A percentile compares a stretch with the other conserved stretches of the same genome.
Evolutionary conservation across 2,329 filamentous ascomycete species (phyloP).

Genomic region (Beauveria scarabaeidicola): DNA sequence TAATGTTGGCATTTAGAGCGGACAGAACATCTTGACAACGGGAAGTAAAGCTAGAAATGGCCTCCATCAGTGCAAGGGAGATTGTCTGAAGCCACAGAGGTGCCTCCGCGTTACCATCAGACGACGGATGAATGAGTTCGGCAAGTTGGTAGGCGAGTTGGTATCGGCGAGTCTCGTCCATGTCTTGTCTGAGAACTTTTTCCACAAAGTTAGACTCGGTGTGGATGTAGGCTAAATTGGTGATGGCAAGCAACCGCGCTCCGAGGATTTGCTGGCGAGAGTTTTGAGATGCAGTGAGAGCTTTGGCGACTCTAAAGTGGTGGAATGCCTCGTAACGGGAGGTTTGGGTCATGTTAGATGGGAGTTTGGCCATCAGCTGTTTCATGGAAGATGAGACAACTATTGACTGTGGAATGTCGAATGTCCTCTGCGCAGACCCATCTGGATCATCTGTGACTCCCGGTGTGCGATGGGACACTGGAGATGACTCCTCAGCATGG

Average conservation of each 20-base stretch:
- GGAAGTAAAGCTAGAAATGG: conserved; percentile 68
- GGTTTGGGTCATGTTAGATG: conserved; percentile 60
- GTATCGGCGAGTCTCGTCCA: conserved; percentile 78
- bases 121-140: conserved; percentile 79
- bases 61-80: conserved; percentile 72
- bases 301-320: conserved; percentile 74
- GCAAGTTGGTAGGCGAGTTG: conserved; percentile 89
- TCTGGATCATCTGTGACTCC: conserved; percentile 27
- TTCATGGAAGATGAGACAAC: conserved; percentile 46
- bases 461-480: conserved; percentile 36
- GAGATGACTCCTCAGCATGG: conserved; percentile 37
- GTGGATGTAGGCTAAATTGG: conserved; percentile 86
- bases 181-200: conserved; percentile 77
- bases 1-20: conserved; percentile 91
- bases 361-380: conserved; percentile 46
- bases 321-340: conserved; percentile 79
- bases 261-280: conserved; percentile 69
- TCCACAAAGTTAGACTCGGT: conserved; percentile 75
- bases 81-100: conserved; percentile 74
- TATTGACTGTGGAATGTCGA: conserved; percentile 56
- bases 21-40: conserved; percentile 77
- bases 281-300: conserved; percentile 56
- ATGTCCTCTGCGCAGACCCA: conserved; percentile 41
- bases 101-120: conserved; percentile 57
- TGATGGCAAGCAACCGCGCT: conserved; percentile 75